Evolutionary conservation across 2,329 filamentous ascomycete genomes (phyloP).

Genomic region (Sphaerulina vaccinii): DNA sequence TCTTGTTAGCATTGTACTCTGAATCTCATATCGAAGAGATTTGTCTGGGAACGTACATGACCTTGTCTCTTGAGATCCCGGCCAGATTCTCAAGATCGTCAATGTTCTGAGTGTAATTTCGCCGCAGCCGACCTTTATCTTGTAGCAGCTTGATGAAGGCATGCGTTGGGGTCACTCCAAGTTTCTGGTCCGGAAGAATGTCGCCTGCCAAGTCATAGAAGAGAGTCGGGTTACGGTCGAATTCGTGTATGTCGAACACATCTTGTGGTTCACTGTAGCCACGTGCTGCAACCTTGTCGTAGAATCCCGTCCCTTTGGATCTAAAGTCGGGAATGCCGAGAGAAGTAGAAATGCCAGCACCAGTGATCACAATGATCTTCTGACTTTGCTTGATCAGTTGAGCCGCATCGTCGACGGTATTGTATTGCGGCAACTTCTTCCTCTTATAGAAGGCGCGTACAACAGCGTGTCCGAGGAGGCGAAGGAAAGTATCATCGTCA

Average conservation of each 20-base stretch:
- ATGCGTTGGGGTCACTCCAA: constrained; percentile 81
- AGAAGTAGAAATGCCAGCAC: constrained; percentile 93
- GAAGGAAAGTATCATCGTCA: constrained; percentile 69
- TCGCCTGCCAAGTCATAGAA: constrained; percentile 92
- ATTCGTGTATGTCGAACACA: constrained; percentile 88
- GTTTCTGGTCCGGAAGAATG: constrained; percentile 76
- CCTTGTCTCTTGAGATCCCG: constrained; percentile 16
- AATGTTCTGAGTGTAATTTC: constrained; percentile 98
- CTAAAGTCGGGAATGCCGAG: constrained; percentile 96
- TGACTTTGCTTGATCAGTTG: constrained; percentile 67
- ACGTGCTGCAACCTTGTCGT: constrained; percentile 76
- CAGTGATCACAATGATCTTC: constrained; percentile 92
- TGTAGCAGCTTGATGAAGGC: constrained; percentile 89
- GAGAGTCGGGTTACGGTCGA: constrained; percentile 78
- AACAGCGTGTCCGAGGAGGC: constrained; percentile 73
- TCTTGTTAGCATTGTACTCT: too few species aligned
- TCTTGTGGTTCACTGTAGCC: constrained; percentile 81
- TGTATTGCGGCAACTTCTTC: constrained; percentile 74
- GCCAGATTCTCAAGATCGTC: constrained; percentile 60
- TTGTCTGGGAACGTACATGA: constrained; percentile 35
- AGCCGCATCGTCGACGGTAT: constrained; percentile 85
- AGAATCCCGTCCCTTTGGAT: constrained; percentile 88
- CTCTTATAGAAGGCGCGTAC: constrained; percentile 78
- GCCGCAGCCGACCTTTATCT: constrained; percentile 82
- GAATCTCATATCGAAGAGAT: not conserved